phyloP scores from a whole-genome alignment of 2,329 filamentous ascomycete species.

The Lachnellula suecica region DNA sequence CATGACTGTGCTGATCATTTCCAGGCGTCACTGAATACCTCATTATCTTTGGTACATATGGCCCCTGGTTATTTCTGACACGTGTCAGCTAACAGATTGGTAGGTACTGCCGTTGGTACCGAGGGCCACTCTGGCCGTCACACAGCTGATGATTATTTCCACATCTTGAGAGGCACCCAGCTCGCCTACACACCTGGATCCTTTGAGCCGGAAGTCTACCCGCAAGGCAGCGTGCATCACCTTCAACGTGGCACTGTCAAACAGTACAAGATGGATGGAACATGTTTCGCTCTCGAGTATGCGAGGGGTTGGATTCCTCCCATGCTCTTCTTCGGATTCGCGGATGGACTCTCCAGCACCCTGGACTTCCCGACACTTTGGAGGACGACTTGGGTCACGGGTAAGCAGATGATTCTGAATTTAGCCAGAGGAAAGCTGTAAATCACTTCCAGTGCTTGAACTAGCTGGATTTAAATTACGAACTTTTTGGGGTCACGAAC shows the following conservation, averaged over 20 bases:
- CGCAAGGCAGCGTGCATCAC: conserved; percentile 69
- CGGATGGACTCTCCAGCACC: conserved; percentile 77
- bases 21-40: conserved; percentile 80
- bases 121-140: conserved; percentile 87
- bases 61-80: not conserved
- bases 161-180: conserved; percentile 80
- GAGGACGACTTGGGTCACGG: conserved; percentile 74
- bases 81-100: not conserved
- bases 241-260: conserved; percentile 69
- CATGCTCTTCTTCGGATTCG: conserved; percentile 88
- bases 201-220: conserved; percentile 69
- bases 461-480: too few relatives aligned
- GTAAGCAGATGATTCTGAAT: conserved; percentile 73
- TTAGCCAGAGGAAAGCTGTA: conserved; percentile 66
- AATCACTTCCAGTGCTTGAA: not conserved
- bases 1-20: conserved; percentile 12
- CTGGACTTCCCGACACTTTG: conserved; percentile 84
- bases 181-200: conserved; percentile 69
- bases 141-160: conserved; percentile 92
- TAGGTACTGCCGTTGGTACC: conserved; percentile 73
- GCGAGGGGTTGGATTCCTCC: conserved; percentile 88
- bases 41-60: conserved; percentile 69
- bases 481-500: too few relatives aligned
- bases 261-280: conserved; percentile 79
- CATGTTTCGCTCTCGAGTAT: conserved; percentile 81